Base-by-base conservation (phyloP, 1,284 basidiomycete species). In the Blastosporella zonata region DNA sequence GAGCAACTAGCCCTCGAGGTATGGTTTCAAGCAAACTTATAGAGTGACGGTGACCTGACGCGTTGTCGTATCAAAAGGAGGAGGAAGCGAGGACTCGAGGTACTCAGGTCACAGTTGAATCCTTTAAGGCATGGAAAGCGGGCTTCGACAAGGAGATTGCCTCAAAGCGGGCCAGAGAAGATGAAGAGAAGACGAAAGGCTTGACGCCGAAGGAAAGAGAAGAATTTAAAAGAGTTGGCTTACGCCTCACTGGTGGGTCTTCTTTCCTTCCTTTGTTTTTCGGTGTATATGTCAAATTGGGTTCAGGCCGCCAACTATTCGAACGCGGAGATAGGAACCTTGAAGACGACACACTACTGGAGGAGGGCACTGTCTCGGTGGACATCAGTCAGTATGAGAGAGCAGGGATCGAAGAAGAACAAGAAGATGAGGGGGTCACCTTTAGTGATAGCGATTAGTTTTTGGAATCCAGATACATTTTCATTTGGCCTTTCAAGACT, bases 41-140 rank as follows among this genome's bases (percentile, higher is more conserved):
- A 21, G n/a, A 17, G 5, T 17, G 9, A 28, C 27, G 5, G 17
- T 34, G 17, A 20, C 27, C 27, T 21, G 10, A 33, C 33, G 33
- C 39, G 6, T 46, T 21, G 8, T 28, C 39, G 2, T 13, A 15
- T 29, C 1, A 36, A n/a, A n/a, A 96, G 90, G 93, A 83, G 38
- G 93, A 96, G 65, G 91, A 91, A 62, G 86, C 84, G 33, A 84
- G 88, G 55, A 95, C 90, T 50, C 81, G 87, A 49, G 96, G 96
- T 33, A 97, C 95, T 10, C 84, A 90, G 18, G 90, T 99, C 25
- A 97, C 94, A 0, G 62, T 75, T 8, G 87, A 87, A 52, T 81
- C 84, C 1, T 99, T 97, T 72, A 77, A 73, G 40, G 74, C 69
- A 29, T 98, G 96, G 95, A 87, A 89, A 63, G 68, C 69, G 20